Percentiles rank a stretch among this genome's conserved stretches.
These are phyloP conservation scores for Neurospora discreta DNA, from an alignment of 495 filamentous ascomycete genomes.

Conservation along the genomic window DNA sequence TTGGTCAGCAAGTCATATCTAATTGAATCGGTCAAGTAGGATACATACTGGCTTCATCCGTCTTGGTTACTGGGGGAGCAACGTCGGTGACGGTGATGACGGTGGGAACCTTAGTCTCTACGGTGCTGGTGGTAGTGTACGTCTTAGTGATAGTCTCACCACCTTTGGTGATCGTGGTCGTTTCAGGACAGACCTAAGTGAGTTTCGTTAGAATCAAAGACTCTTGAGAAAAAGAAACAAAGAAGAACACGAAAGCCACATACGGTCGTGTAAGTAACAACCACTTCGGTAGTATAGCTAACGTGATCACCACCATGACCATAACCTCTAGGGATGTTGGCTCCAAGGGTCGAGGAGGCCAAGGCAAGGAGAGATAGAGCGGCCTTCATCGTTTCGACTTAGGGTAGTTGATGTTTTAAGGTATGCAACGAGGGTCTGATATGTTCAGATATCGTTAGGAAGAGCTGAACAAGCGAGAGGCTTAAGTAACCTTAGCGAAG, in stretches of 20 bases:
- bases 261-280: conserved; percentile 29
- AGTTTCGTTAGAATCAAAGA: background rate
- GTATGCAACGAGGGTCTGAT: conserved; percentile 15
- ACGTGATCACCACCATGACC: conserved; percentile 18
- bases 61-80: conserved; percentile 16
- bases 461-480: conserved; percentile 14
- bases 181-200: conserved; percentile 24
- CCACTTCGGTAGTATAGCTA: conserved; percentile 27
- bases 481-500: conserved; percentile 38
- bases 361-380: conserved; percentile 28
- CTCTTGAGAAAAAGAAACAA: background rate
- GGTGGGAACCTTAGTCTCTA: conserved; percentile 18
- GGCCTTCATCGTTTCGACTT: conserved; percentile 28
- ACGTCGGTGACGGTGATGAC: conserved; percentile 14
- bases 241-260: background rate
- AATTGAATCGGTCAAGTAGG: background rate
- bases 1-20: background rate
- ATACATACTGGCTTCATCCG: conserved; percentile 5
- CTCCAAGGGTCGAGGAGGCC: conserved; percentile 28
- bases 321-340: conserved; percentile 10
- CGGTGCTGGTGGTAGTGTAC: conserved; percentile 35
- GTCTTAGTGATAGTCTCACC: conserved; percentile 30
- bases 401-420: conserved; percentile 2
- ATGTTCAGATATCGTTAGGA: background rate
- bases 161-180: conserved; percentile 26